Evolutionary conservation across 1,284 basidiomycete species (phyloP).

Genomic region (Inonotus hispidus): DNA sequence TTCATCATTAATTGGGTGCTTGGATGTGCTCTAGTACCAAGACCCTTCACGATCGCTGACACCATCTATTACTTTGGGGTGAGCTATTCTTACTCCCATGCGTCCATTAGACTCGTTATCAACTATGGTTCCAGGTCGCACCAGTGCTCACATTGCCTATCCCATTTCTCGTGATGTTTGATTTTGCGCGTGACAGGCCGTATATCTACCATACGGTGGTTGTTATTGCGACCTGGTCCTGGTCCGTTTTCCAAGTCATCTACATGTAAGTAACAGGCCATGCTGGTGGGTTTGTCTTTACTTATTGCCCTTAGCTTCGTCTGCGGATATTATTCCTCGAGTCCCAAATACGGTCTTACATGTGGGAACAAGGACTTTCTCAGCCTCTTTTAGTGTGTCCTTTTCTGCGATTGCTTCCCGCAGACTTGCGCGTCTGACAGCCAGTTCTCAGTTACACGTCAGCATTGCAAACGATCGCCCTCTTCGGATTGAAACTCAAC

Average conservation of each 20-base stretch:
- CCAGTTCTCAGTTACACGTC: conserved; percentile 36
- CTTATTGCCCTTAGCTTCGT: conserved; percentile 36
- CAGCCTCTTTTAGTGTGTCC: conserved; percentile 59
- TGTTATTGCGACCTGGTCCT: conserved; percentile 51
- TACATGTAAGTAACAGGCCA: conserved; percentile 42
- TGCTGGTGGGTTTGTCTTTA: background rate
- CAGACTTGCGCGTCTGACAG: background rate
- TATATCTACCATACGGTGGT: conserved; percentile 57
- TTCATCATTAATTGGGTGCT: conserved; percentile 69
- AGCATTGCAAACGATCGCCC: conserved; percentile 68
- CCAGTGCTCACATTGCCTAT: conserved; percentile 38
- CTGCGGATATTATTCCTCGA: conserved; percentile 43
- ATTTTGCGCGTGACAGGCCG: conserved; percentile 60
- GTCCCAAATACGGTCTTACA: conserved; percentile 24
- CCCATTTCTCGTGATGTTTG: conserved; percentile 54
- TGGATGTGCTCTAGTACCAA: conserved; percentile 45
- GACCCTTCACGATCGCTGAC: conserved; percentile 44
- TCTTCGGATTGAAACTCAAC: conserved; percentile 71
- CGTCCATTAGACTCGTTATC: conserved; percentile 21
- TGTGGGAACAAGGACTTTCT: conserved; percentile 55
- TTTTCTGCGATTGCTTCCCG: conserved; percentile 28
- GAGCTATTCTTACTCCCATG: conserved; percentile 23
- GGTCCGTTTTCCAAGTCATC: conserved; percentile 42
- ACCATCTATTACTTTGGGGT: conserved; percentile 58
- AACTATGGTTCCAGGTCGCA: conserved; percentile 32